These are phyloP conservation scores for Starmerella stigmatis DNA, from an alignment of 805 yeast genomes.

Conservation along the genomic window DNA sequence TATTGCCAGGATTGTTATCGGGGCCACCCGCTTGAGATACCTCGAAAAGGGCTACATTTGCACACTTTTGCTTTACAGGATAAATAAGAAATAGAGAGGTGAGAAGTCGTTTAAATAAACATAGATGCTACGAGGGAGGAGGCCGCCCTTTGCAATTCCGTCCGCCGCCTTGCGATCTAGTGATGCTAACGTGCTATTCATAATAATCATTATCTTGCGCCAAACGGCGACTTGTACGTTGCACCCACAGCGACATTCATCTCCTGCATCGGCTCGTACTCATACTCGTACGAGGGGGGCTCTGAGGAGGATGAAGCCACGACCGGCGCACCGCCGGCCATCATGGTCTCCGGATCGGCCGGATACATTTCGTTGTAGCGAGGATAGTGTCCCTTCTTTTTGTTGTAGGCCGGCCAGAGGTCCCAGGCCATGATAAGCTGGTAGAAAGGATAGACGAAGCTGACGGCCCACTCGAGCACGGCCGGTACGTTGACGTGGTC, in stretches of 20 bases:
- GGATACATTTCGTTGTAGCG: slow-evolving; percentile 18
- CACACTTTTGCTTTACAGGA: too few relatives aligned
- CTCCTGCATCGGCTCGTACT: slow-evolving; percentile 6
- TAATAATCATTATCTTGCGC: slow-evolving; percentile 2
- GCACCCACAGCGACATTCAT: slow-evolving; percentile 4
- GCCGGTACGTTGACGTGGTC: slow-evolving; percentile 43
- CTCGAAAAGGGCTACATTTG: too few relatives aligned
- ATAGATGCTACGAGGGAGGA: not conserved
- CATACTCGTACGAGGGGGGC: slow-evolving; percentile 5
- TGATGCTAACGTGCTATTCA: not conserved
- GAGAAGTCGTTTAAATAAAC: not conserved
- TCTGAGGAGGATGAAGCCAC: not conserved
- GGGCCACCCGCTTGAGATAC: too few relatives aligned
- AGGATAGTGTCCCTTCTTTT: slow-evolving; percentile 25
- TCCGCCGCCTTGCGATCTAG: not conserved
- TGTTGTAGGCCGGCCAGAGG: slow-evolving; percentile 51
- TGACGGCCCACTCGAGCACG: slow-evolving; percentile 71
- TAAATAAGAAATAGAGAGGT: too few relatives aligned
- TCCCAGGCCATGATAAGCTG: slow-evolving; percentile 58
- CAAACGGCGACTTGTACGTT: slow-evolving; percentile 6
- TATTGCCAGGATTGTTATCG: too few relatives aligned
- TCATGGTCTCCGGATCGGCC: slow-evolving; percentile 7
- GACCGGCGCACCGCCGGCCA: slow-evolving; percentile 4
- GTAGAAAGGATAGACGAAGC: slow-evolving; percentile 74
- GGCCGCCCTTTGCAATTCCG: too few relatives aligned